These are phyloP conservation scores for Suhomyces sp. DNA, from an alignment of 805 yeast genomes.

Conservation along the genomic window DNA sequence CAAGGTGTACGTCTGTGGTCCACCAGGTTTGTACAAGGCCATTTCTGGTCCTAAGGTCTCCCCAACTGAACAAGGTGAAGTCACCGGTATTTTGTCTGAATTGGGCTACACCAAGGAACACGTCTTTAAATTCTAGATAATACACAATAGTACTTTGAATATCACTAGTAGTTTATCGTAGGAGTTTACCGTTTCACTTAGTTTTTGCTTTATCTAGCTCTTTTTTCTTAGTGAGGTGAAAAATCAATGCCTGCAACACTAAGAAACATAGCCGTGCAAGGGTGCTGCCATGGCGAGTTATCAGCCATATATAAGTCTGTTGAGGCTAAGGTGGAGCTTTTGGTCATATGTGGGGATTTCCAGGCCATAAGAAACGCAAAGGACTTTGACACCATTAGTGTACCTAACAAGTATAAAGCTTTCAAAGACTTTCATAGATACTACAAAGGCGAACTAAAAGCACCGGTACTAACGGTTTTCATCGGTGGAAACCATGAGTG, in stretches of 20 bases:
- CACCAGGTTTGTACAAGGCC: conserved; percentile 86
- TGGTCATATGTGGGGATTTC: conserved; percentile 88
- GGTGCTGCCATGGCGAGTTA: conserved; percentile 87
- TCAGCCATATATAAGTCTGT: conserved; percentile 48
- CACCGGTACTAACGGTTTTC: conserved; percentile 77
- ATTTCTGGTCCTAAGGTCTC: conserved; percentile 81
- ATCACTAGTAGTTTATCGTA: neutral
- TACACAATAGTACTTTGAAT: neutral
- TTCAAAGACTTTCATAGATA: conserved; percentile 81
- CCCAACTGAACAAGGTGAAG: conserved; percentile 93
- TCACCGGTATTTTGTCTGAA: conserved; percentile 82
- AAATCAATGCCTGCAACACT: neutral
- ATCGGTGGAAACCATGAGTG: conserved; percentile 97
- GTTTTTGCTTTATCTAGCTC: neutral
- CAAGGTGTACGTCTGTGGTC: conserved; percentile 90
- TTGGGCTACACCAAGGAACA: conserved; percentile 83
- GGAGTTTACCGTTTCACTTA: neutral
- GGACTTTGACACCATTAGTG: conserved; percentile 69
- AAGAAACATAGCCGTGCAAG: conserved; percentile 65
- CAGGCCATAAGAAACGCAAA: conserved; percentile 66
- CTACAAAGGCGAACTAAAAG: conserved; percentile 54
- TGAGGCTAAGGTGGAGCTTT: conserved; percentile 25
- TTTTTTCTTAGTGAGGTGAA: neutral
- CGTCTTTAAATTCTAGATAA: conserved; percentile 76
- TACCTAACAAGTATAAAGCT: conserved; percentile 71